Conservation (phyloP, 805 yeast species). For the Aciculoconidium aculeatum region DNA sequence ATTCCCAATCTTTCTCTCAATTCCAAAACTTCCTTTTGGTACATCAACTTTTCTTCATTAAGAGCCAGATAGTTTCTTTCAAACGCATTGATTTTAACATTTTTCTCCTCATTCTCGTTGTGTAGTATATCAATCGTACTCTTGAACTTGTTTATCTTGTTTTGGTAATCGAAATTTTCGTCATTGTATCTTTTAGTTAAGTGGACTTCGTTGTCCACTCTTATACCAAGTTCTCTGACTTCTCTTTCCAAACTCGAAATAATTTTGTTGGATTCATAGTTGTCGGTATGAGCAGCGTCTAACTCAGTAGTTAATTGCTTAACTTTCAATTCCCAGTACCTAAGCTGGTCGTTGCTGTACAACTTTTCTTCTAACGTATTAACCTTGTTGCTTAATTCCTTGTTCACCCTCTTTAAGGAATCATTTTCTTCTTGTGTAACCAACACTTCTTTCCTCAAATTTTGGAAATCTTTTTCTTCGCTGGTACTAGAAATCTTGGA, state of each 20-base stretch:
- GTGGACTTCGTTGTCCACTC: conserved; percentile 45
- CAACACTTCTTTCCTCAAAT: conserved; percentile 44
- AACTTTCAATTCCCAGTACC: conserved; percentile 56
- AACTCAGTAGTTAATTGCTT: conserved; percentile 47
- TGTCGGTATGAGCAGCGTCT: conserved; percentile 40
- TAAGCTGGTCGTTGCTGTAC: conserved; percentile 46
- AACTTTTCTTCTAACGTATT: conserved; percentile 43
- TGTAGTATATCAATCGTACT: conserved; percentile 35
- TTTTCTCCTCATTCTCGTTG: conserved; percentile 36
- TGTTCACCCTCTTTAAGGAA: conserved; percentile 50
- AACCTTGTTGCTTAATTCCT: conserved; percentile 43
- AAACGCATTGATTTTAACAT: conserved; percentile 39
- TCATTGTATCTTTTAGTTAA: conserved; percentile 49
- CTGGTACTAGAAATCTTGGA: conserved; percentile 21
- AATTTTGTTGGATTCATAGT: conserved; percentile 48
- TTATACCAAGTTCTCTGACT: conserved; percentile 47
- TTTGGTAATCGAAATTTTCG: conserved; percentile 53
- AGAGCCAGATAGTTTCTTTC: conserved; percentile 53
- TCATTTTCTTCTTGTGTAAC: conserved; percentile 64
- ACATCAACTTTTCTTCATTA: conserved; percentile 44
- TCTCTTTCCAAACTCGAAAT: conserved; percentile 46
- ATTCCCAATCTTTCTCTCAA: conserved; percentile 42
- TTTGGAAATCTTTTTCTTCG: conserved; percentile 31
- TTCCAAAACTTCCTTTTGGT: conserved; percentile 53
- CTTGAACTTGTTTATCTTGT: conserved; percentile 39